These are phyloP conservation scores for Microsporum canis DNA, from an alignment of 2,329 filamentous ascomycete genomes.

Conservation along the genomic window DNA sequence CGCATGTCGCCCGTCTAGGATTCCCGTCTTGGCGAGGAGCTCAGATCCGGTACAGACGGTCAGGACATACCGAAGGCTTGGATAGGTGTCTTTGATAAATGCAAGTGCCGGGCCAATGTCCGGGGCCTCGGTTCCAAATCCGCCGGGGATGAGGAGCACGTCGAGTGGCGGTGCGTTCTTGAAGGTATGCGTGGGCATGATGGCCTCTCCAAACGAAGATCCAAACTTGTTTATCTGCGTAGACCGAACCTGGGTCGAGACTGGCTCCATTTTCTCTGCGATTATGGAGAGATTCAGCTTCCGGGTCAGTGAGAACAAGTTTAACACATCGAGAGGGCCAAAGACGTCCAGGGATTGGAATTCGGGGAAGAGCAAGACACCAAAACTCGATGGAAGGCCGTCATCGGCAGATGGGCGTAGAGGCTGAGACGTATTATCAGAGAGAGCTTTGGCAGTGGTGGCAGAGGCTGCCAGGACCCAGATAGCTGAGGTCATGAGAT, in stretches of 20 bases:
- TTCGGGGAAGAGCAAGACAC: conserved; percentile 28
- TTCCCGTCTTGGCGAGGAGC: conserved; percentile 46
- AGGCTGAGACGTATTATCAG: not conserved
- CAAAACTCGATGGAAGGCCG: conserved; percentile 10
- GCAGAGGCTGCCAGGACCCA: not conserved
- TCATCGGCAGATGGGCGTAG: not conserved
- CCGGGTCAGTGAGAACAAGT: conserved; percentile 18
- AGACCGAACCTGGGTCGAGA: conserved; percentile 18
- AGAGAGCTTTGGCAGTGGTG: not conserved
- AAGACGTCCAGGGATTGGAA: conserved; percentile 35
- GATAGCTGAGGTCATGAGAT: too few relatives aligned
- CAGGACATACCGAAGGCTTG: conserved; percentile 44
- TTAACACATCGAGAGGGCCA: conserved; percentile 40
- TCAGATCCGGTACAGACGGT: conserved; percentile 57
- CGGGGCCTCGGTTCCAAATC: conserved; percentile 29
- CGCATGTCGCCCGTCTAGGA: conserved; percentile 49
- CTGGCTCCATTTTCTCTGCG: conserved; percentile 23
- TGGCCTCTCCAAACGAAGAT: conserved; percentile 25
- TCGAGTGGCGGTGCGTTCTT: not conserved
- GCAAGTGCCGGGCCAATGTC: conserved; percentile 29
- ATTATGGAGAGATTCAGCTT: conserved; percentile 22
- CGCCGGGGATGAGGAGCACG: conserved; percentile 6
- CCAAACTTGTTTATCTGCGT: conserved; percentile 7
- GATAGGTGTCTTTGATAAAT: conserved; percentile 38
- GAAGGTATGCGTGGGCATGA: conserved; percentile 46